Evolutionary conservation across 805 yeast genomes (phyloP).

Genomic region (Brettanomyces naardenensis): DNA sequence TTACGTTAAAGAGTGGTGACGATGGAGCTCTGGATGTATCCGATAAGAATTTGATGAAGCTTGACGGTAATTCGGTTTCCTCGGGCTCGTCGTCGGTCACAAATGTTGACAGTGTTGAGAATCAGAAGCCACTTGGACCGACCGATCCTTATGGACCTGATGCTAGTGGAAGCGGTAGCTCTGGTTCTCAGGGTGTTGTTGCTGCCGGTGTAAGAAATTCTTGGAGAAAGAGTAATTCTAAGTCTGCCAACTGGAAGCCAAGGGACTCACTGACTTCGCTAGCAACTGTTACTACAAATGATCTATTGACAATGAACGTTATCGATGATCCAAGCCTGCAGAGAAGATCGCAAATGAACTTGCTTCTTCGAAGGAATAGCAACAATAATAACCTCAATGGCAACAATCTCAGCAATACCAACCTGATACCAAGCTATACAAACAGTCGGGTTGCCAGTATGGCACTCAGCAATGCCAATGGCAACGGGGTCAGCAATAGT

Average conservation of each 20-base stretch:
- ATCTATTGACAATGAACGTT: slow-evolving; percentile 68
- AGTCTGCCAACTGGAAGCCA: slow-evolving; percentile 31
- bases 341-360: slow-evolving; percentile 27
- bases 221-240: slow-evolving; percentile 44
- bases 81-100: slow-evolving; percentile 12
- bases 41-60: slow-evolving; percentile 42
- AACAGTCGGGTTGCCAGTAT: slow-evolving; percentile 2
- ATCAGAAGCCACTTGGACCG: neutral
- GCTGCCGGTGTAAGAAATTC: too few relatives aligned
- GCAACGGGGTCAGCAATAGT: neutral
- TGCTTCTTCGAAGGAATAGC: slow-evolving; percentile 4
- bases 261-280: slow-evolving; percentile 65
- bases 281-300: slow-evolving; percentile 82
- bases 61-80: slow-evolving; percentile 34
- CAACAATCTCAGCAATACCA: neutral
- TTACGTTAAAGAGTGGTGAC: slow-evolving; percentile 12
- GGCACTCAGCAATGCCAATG: neutral
- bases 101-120: slow-evolving; percentile 9
- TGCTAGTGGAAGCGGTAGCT: neutral
- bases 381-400: neutral
- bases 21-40: slow-evolving; percentile 31
- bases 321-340: slow-evolving; percentile 49
- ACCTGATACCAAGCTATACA: slow-evolving; percentile 3
- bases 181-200: slow-evolving; percentile 17
- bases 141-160: neutral